Conservation (phyloP, 1,139 yeast genomes). For the Yamadazyma epiphylla region DNA sequence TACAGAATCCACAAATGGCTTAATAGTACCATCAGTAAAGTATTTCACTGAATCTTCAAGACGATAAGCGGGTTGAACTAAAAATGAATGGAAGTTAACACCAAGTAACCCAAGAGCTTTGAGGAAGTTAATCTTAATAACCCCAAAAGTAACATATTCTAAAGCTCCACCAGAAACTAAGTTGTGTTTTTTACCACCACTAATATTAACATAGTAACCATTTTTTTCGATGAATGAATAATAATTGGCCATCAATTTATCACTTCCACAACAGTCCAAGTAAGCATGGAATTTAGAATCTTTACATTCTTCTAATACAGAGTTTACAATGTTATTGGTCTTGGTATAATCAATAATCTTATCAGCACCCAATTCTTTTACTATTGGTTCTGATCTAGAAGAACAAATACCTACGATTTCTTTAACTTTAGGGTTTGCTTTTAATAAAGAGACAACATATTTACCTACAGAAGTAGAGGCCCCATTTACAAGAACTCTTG, state of each 20-base stretch:
- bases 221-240: conserved; percentile 14
- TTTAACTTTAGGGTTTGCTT: conserved; percentile 36
- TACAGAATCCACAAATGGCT: conserved; percentile 51
- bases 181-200: conserved; percentile 43
- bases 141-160: conserved; percentile 1
- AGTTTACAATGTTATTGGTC: conserved; percentile 16
- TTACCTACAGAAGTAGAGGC: conserved; percentile 72
- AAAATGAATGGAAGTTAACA: conserved; percentile 21
- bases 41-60: too few relatives aligned
- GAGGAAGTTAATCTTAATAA: conserved; percentile 3
- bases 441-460: conserved; percentile 55
- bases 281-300: conserved; percentile 33
- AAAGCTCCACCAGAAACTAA: conserved; percentile 12
- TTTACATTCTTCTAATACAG: conserved; percentile 22
- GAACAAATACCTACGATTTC: conserved; percentile 45
- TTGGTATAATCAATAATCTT: conserved; percentile 47
- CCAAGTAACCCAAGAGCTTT: conserved; percentile 10
- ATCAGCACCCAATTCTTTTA: conserved; percentile 50
- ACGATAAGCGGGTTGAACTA: too few relatives aligned
- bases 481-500: conserved; percentile 58
- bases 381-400: conserved; percentile 30
- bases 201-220: conserved; percentile 47
- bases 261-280: conserved; percentile 28
- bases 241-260: conserved; percentile 12
- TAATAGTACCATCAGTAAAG: conserved; percentile 41